Evolutionary conservation across 768 basidiomycete genomes (phyloP).

Genomic region (Ramaria rubella): DNA sequence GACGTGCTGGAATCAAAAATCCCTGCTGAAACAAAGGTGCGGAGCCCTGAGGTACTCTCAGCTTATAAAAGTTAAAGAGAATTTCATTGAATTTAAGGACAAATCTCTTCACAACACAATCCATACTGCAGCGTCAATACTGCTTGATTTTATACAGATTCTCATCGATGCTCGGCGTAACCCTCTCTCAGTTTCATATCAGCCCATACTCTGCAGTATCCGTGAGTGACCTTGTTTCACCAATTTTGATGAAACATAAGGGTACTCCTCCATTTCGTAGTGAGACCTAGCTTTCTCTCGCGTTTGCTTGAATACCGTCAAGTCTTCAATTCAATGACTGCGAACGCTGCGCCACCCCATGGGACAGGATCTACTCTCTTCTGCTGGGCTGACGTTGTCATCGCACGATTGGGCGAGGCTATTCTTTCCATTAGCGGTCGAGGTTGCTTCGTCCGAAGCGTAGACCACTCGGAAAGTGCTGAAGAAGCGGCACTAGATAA

Average conservation of each 20-base stretch:
- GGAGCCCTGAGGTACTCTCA: neutral
- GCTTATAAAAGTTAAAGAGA: neutral
- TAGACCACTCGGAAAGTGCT: neutral
- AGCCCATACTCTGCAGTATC: neutral
- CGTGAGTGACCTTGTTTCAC: neutral
- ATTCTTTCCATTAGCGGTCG: constrained; percentile 24
- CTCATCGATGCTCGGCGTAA: constrained; percentile 14
- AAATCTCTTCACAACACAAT: constrained; percentile 27
- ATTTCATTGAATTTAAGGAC: constrained; percentile 24
- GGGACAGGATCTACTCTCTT: constrained; percentile 26
- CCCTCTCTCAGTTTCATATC: neutral
- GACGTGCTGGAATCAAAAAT: neutral
- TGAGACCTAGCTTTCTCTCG: constrained; percentile 19
- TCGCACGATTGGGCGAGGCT: constrained; percentile 45
- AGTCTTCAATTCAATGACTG: constrained; percentile 40
- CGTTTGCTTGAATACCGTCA: constrained; percentile 48
- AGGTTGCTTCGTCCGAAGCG: constrained; percentile 13
- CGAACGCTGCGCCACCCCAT: constrained; percentile 21
- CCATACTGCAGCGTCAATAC: constrained; percentile 26
- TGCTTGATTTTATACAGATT: constrained; percentile 27
- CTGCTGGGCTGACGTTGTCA: constrained; percentile 59
- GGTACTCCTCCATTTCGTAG: neutral
- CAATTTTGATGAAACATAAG: neutral
- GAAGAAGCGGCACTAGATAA: neutral
- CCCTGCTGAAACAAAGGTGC: neutral